Conservation (phyloP, 257 asterid species). For the Solanum piurae region DNA sequence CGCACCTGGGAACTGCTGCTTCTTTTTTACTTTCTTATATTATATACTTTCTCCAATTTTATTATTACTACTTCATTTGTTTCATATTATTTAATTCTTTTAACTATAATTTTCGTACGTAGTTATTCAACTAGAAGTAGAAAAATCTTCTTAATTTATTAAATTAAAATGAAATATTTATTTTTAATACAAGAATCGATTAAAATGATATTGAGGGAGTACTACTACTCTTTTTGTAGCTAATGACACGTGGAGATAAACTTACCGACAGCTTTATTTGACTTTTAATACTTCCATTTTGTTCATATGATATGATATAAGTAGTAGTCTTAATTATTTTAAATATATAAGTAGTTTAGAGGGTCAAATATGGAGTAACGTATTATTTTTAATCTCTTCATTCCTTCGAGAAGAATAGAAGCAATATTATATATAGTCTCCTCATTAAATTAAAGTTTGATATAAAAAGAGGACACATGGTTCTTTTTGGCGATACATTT, state of each 20-base stretch:
- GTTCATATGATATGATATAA: background rate
- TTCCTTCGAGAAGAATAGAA: background rate
- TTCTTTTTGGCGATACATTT: background rate
- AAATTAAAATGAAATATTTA: background rate
- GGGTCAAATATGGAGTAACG: background rate
- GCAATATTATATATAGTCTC: background rate
- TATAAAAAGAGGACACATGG: background rate
- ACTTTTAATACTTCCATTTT: background rate
- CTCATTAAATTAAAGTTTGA: background rate
- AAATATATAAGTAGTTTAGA: background rate
- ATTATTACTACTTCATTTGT: background rate
- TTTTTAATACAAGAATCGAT: background rate
- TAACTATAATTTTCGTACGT: background rate
- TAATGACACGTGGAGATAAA: background rate
- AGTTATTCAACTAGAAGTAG: background rate
- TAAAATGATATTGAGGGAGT: background rate
- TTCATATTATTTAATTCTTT: background rate
- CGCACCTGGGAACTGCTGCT: slow-evolving; percentile 92
- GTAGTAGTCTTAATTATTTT: background rate
- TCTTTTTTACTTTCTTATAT: background rate
- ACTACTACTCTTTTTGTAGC: background rate
- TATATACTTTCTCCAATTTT: background rate
- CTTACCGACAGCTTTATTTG: background rate
- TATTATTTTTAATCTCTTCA: background rate
- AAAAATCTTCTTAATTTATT: too few species aligned